Evolutionary conservation across 441 rosid species (phyloP).

Genomic region (Pelargonium australe): DNA sequence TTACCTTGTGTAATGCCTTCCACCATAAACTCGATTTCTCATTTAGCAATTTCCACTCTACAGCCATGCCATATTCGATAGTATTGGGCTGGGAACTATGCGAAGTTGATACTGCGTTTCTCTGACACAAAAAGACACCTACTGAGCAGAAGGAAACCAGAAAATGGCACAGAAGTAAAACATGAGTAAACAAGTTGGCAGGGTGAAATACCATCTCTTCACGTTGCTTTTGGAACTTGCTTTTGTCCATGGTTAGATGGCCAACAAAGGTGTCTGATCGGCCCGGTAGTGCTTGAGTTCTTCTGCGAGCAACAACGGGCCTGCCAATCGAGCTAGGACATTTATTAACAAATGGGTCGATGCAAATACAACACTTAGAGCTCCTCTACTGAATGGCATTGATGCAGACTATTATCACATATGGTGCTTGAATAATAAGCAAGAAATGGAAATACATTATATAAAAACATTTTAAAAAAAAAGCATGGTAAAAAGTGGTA

Average conservation of each 20-base stretch:
- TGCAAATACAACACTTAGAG: neutral
- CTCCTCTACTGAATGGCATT: neutral
- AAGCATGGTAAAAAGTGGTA: no score
- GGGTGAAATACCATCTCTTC: conserved; percentile 23
- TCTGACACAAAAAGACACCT: conserved; percentile 16
- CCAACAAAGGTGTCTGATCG: conserved; percentile 22
- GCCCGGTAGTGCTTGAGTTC: conserved; percentile 7
- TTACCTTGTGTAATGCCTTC: conserved; percentile 35
- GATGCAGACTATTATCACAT: no score
- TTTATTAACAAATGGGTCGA: neutral
- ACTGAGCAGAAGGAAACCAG: neutral
- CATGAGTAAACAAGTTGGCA: neutral
- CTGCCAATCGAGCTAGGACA: conserved; percentile 22
- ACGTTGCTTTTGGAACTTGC: conserved; percentile 15
- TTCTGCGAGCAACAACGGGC: conserved; percentile 23
- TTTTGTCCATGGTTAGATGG: conserved; percentile 21
- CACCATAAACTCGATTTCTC: conserved; percentile 28
- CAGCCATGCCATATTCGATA: conserved; percentile 35
- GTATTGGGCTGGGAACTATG: conserved; percentile 40
- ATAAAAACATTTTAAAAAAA: no score
- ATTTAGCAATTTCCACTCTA: conserved; percentile 37
- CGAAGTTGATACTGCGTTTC: conserved; percentile 40
- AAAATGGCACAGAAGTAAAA: neutral
- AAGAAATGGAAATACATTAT: no score
- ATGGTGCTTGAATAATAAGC: no score